Evolutionary conservation across 306 rosid species (phyloP).

Genomic region (Prunus padus): DNA sequence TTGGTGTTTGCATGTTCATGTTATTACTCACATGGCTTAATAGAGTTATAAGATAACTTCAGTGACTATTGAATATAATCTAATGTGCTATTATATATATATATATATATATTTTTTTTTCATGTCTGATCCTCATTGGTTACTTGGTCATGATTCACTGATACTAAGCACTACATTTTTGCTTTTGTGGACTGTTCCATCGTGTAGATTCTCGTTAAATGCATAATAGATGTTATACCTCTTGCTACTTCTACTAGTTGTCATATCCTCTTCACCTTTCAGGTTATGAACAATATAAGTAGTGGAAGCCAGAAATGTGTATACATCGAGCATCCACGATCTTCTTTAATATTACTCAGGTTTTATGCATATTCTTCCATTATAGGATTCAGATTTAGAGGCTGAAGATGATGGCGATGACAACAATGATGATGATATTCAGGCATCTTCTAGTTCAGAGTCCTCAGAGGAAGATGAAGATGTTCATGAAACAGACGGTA

Average conservation of each 20-base stretch:
- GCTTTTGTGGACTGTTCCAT: background rate
- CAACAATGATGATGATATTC: constrained; percentile 25
- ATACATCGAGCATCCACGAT: background rate
- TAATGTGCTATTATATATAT: background rate
- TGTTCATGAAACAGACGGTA: constrained; percentile 53
- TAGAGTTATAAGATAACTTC: background rate
- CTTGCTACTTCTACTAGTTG: background rate
- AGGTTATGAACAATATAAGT: background rate
- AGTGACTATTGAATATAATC: background rate
- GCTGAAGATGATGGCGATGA: constrained; percentile 27
- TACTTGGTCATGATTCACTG: background rate
- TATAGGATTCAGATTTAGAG: constrained; percentile 66
- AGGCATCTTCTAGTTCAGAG: constrained; percentile 45
- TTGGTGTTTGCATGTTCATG: background rate
- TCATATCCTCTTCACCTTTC: background rate
- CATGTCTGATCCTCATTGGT: background rate
- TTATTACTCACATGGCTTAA: background rate
- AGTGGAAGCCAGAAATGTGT: background rate
- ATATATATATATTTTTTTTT: no score
- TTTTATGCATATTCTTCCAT: constrained; percentile 21
- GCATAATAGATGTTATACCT: background rate
- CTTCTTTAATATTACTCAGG: constrained; percentile 7
- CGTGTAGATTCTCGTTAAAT: background rate
- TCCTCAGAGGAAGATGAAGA: constrained; percentile 42
- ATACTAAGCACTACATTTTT: background rate